Base-by-base conservation (phyloP, 2,329 filamentous ascomycete genomes). In the Aspergillus neoniger region DNA sequence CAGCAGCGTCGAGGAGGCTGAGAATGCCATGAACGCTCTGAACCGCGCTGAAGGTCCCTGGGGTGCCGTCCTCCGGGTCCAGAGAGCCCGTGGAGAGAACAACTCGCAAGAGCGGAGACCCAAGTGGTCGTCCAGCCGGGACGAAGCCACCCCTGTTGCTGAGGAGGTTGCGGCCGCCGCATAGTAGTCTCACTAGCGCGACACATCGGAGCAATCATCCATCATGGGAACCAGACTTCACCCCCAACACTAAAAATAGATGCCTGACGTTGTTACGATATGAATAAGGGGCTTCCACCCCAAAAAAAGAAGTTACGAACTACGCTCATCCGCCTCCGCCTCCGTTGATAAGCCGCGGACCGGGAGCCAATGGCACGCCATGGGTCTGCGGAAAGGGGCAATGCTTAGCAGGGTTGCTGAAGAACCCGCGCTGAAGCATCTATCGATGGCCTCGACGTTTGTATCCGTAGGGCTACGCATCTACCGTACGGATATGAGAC, bases 1-100 rank as follows among this genome's bases (percentile, higher is more conserved):
- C 58, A 77, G 76, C 51, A 84, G 80, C 5, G 70, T 76, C 0
- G 81, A 86, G 55, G 83, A 88, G 63, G 85, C 85, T 0, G 72
- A 80, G 36, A 73, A 74, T 9, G 86, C 85, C 21, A 78, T 85
- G 60, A 68, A 77, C 7, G 74, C 74, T 1, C 61, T 85, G 47
- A 74, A 77, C 47, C 77, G 78, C 3, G 67, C 70, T 52, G 69
- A 74, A 51, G 75, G 76, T 3, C 74, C 76, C 5, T 80, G 77
- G 77, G 77, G 77, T 21, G 69, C 69, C 36, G 69, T 67, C 10
- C 63, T 80, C 43, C 72, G 74, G 7, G 76, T 81, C 49, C 74
- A 76, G 61, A 73, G 71, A 60, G 79, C 79, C 21, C 70, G 75
- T 15, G 78, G 77, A 30, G 72, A 76, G 61, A 72, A 71, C 55